These are phyloP conservation scores for Limtongia smithiae DNA, from an alignment of 805 yeast species.

Conservation along the genomic window DNA sequence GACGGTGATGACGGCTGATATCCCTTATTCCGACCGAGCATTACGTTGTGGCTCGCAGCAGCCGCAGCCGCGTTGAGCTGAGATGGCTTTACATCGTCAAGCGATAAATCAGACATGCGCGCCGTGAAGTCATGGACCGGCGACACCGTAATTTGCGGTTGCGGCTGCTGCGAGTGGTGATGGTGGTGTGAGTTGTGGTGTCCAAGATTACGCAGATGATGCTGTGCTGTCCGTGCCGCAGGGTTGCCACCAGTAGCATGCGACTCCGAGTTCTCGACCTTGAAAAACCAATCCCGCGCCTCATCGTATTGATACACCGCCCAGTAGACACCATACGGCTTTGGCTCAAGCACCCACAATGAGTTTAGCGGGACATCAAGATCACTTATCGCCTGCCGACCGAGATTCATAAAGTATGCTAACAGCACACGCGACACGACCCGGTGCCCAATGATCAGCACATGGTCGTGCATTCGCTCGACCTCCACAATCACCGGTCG, in stretches of 20 bases:
- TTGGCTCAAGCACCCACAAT: constrained; percentile 82
- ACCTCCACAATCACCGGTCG: constrained; percentile 88
- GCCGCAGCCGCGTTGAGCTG: too few species aligned
- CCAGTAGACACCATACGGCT: constrained; percentile 96
- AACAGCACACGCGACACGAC: constrained; percentile 84
- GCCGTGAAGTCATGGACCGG: neutral
- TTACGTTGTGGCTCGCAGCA: too few species aligned
- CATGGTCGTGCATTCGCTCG: constrained; percentile 85
- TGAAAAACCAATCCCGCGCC: constrained; percentile 66
- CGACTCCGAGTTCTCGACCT: constrained; percentile 45
- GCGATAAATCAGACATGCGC: constrained; percentile 1
- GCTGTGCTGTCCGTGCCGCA: neutral
- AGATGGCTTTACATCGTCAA: neutral
- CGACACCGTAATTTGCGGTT: neutral
- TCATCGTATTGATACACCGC: constrained; percentile 84
- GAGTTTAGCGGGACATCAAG: constrained; percentile 92
- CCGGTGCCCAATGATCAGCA: constrained; percentile 78
- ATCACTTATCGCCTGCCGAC: constrained; percentile 74
- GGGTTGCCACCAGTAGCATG: neutral
- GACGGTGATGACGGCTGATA: too few species aligned
- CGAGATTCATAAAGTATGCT: constrained; percentile 82
- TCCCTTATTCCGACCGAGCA: too few species aligned
- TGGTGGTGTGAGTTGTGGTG: neutral
- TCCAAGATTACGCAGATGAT: neutral
- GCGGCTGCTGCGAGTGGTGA: constrained; percentile 1